Base-by-base conservation (phyloP, 2,329 filamentous ascomycete genomes). In the Alternaria sp. region DNA sequence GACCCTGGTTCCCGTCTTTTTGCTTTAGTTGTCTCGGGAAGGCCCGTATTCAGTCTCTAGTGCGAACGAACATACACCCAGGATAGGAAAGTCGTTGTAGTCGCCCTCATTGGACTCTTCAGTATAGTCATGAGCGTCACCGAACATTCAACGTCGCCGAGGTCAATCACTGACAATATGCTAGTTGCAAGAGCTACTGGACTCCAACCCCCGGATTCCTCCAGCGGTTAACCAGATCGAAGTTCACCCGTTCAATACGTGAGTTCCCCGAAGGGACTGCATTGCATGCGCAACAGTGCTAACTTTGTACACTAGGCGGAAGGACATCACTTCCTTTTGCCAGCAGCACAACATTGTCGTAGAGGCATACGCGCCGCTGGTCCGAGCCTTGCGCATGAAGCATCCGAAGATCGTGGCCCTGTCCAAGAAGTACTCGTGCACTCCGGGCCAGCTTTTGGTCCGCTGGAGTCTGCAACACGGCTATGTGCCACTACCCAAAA, bases 351-450 rank as follows among this genome's bases (percentile, higher is more conserved):
- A 83, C 40, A 93, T 96, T 61, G 81, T 90, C 0, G 85, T 96
- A 2, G 89, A 96, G 79, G 92, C 93, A 0, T 96, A 96, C 69
- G 91, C 91, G 7, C 93, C 93, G 6, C 85, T 96, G 3, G 92
- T 89, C 4, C 85, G 91, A 54, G 91, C 87, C 1, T 83, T 90
- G 79, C 85, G 91, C 17, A 90, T 96, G 86, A 85, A 83, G 51
- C 87, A 96, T 69, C 87, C 88, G 0, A 86, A 83, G 2, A 86
- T 96, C 67, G 78, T 85, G 3, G 78, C 83, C 13, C 75, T 96
- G 25, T 84, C 90, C 4, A 84, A 86, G 72, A 91, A 91, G 76
- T 92, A 96, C 79, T 80, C 78, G 0, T 92, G 90, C 76, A 90
- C 89, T 0, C 86, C 89, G 1, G 91, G 89, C 4, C 92, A 96